phyloP scores from a whole-genome alignment of 495 filamentous ascomycete species.

The Lepidopterella palustris region DNA sequence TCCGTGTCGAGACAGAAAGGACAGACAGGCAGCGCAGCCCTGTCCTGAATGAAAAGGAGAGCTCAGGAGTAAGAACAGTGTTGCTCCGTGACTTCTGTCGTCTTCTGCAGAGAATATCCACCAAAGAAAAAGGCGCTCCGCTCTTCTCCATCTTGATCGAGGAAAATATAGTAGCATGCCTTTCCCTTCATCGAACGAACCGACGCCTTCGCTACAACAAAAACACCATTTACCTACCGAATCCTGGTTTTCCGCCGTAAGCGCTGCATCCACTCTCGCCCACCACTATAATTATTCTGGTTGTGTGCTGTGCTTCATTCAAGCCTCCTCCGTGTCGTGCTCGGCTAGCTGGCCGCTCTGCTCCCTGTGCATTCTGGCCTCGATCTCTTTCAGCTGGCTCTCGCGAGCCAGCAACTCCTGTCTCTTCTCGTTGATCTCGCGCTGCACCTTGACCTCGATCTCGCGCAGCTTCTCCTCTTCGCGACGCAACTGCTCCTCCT shows the following conservation, averaged over 20 bases:
- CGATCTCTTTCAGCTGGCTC: constrained; percentile 95
- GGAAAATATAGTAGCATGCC: constrained; percentile 11
- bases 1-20: constrained; percentile 18
- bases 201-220: constrained; percentile 21
- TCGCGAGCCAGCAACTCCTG: constrained; percentile 96
- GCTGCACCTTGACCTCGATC: constrained; percentile 98
- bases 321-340: constrained; percentile 18
- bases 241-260: constrained; percentile 18
- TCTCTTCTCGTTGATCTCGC: constrained; percentile 99
- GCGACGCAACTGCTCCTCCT: constrained; percentile 97
- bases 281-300: background rate
- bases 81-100: constrained; percentile 3
- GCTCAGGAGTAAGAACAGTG: constrained; percentile 22
- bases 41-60: constrained; percentile 5
- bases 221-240: constrained; percentile 5
- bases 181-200: constrained; percentile 1
- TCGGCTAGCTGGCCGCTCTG: constrained; percentile 40
- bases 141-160: constrained; percentile 8
- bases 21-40: constrained; percentile 8
- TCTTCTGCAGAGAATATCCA: constrained; percentile 12
- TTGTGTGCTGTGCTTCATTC: background rate
- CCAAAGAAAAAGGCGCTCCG: constrained; percentile 17
- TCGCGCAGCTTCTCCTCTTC: constrained; percentile 99
- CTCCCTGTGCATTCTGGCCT: constrained; percentile 70
- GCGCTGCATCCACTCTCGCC: constrained; percentile 21